A percentile compares a stretch with the other conserved stretches of the same genome.
phyloP scores from a whole-genome alignment of 2,329 filamentous ascomycete species.

The Calonectria pseudoreteaudii region DNA sequence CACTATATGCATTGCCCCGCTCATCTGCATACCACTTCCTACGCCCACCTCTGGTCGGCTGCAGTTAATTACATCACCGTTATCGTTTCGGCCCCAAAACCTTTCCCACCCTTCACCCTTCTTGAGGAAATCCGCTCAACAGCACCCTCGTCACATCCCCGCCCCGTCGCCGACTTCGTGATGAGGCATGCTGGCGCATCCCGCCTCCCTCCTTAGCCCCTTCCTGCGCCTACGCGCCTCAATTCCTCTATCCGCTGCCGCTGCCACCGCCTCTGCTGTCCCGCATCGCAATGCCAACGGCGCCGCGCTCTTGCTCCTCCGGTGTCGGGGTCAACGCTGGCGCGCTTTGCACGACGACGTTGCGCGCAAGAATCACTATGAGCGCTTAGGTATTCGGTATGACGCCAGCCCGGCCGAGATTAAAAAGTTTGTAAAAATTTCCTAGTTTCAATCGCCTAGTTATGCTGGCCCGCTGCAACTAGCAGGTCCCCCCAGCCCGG shows the following conservation, averaged over 20 bases:
- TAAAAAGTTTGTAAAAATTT: conserved; percentile 73
- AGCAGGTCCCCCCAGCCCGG: background rate
- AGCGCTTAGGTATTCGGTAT: conserved; percentile 78
- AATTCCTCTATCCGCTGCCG: conserved; percentile 37
- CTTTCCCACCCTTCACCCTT: conserved; percentile 9
- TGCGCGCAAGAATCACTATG: conserved; percentile 76
- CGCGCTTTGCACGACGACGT: conserved; percentile 34
- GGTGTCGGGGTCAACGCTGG: conserved; percentile 35
- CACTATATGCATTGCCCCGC: conserved; percentile 38
- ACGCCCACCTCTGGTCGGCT: background rate
- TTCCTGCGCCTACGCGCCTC: conserved; percentile 30
- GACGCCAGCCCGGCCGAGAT: conserved; percentile 81
- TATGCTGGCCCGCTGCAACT: background rate
- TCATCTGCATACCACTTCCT: conserved; percentile 30
- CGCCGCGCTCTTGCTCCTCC: conserved; percentile 28
- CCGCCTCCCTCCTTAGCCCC: conserved; percentile 41
- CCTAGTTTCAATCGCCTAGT: background rate
- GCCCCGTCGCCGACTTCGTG: conserved; percentile 46
- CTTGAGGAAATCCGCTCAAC: conserved; percentile 4
- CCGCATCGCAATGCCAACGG: background rate
- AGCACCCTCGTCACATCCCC: background rate
- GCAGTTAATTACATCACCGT: conserved; percentile 45
- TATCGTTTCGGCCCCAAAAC: conserved; percentile 19
- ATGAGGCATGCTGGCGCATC: conserved; percentile 74
- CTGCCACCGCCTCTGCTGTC: background rate